These are phyloP conservation scores for Exobasidium rhododendri DNA, from an alignment of 1,284 basidiomycete species.

Conservation along the genomic window DNA sequence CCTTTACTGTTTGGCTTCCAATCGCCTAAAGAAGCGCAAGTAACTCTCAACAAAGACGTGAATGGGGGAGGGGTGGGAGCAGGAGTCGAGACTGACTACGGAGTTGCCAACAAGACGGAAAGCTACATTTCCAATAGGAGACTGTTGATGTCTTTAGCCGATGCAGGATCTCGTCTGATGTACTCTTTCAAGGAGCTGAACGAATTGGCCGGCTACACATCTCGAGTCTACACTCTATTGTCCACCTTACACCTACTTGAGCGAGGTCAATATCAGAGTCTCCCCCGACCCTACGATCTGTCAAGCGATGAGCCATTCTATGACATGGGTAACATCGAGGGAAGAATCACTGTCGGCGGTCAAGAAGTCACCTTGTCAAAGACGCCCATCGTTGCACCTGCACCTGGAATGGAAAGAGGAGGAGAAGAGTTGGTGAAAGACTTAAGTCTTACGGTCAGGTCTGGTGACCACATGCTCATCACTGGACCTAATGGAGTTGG, in stretches of 20 bases:
- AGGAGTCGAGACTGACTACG: constrained; percentile 17
- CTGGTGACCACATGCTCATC: constrained; percentile 87
- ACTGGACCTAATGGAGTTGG: constrained; percentile 80
- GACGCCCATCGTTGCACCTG: constrained; percentile 74
- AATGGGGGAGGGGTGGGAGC: no score
- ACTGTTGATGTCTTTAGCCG: constrained; percentile 83
- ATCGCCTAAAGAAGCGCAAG: constrained; percentile 5
- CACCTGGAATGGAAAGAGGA: constrained; percentile 60
- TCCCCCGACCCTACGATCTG: constrained; percentile 42
- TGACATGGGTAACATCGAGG: constrained; percentile 55
- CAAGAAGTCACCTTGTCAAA: constrained; percentile 35
- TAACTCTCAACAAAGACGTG: constrained; percentile 69
- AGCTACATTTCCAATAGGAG: constrained; percentile 82
- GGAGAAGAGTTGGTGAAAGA: constrained; percentile 69
- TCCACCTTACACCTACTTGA: constrained; percentile 69
- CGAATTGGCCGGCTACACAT: constrained; percentile 86
- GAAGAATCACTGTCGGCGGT: constrained; percentile 35
- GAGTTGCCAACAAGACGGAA: constrained; percentile 65
- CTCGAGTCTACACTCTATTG: constrained; percentile 80
- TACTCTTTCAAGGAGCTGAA: constrained; percentile 80
- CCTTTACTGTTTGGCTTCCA: constrained; percentile 44
- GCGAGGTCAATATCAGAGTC: constrained; percentile 46
- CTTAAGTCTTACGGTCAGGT: constrained; percentile 68
- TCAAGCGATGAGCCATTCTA: constrained; percentile 43
- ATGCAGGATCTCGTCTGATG: constrained; percentile 89